These are phyloP conservation scores for Kazachstania africana DNA, from an alignment of 805 yeast genomes.

Conservation along the genomic window DNA sequence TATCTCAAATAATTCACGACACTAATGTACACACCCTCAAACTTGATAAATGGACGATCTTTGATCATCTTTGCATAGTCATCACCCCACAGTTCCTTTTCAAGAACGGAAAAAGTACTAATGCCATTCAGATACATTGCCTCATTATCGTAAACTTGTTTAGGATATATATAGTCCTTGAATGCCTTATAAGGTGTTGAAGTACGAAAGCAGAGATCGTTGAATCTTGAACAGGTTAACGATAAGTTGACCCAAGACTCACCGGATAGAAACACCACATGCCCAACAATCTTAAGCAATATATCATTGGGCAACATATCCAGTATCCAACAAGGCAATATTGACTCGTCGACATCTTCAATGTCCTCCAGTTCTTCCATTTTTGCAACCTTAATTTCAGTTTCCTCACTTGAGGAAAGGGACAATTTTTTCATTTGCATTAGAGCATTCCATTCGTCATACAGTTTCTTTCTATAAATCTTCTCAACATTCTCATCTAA, in stretches of 20 bases:
- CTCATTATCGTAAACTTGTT: conserved; percentile 40
- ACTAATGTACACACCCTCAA: conserved; percentile 75
- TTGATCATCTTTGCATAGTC: conserved; percentile 28
- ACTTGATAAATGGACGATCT: conserved; percentile 67
- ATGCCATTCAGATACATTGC: conserved; percentile 29
- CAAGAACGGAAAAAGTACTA: conserved; percentile 23
- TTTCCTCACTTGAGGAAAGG: conserved; percentile 2
- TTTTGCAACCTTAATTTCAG: conserved; percentile 3
- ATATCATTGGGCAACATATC: conserved; percentile 47
- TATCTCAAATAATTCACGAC: conserved; percentile 75
- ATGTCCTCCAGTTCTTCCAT: conserved; percentile 14
- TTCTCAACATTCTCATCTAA: conserved; percentile 48
- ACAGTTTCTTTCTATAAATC: conserved; percentile 46
- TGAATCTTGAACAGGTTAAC: conserved; percentile 44
- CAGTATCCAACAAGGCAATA: conserved; percentile 31
- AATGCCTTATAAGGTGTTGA: conserved; percentile 40
- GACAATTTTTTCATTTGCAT: conserved; percentile 9
- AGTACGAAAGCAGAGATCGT: conserved; percentile 45
- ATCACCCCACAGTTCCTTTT: conserved; percentile 32
- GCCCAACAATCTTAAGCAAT: conserved; percentile 37
- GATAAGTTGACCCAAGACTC: conserved; percentile 57
- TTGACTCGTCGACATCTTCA: conserved; percentile 13
- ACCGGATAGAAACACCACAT: conserved; percentile 37
- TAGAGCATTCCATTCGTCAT: conserved; percentile 31
- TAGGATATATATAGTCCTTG: conserved; percentile 39